Conservation (phyloP, 2,329 filamentous ascomycete species). For the Aspergillus texensis region DNA sequence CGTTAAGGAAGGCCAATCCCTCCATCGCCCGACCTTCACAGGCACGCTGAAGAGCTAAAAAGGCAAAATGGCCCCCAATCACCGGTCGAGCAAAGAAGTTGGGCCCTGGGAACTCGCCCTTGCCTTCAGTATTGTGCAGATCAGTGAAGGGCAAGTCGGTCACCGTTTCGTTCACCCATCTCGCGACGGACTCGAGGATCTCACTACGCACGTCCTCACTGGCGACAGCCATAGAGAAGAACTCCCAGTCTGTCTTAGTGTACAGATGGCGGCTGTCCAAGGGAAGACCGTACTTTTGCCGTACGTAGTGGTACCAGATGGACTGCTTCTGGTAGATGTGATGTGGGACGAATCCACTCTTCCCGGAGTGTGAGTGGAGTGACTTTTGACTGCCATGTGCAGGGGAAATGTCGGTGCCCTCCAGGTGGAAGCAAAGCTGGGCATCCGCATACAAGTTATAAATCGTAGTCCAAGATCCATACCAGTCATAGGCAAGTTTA, state of each 20-base stretch:
- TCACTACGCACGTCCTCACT: constrained; percentile 67
- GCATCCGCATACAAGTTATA: constrained; percentile 85
- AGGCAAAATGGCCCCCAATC: constrained; percentile 83
- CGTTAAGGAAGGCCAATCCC: constrained; percentile 55
- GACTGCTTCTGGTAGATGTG: constrained; percentile 78
- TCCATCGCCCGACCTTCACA: constrained; percentile 70
- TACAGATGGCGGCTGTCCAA: constrained; percentile 82
- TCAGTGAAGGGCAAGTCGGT: constrained; percentile 80
- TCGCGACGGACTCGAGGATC: constrained; percentile 73
- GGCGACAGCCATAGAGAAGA: constrained; percentile 81
- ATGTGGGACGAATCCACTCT: constrained; percentile 68
- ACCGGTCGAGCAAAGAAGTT: constrained; percentile 82
- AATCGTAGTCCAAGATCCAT: constrained; percentile 79
- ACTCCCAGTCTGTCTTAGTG: constrained; percentile 89
- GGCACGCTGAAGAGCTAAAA: constrained; percentile 77
- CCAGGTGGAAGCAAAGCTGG: constrained; percentile 76
- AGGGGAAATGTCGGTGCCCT: constrained; percentile 41
- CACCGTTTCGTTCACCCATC: constrained; percentile 81
- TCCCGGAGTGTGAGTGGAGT: constrained; percentile 28
- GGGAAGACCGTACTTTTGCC: constrained; percentile 80
- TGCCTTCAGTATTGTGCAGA: constrained; percentile 77
- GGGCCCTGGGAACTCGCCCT: constrained; percentile 72
- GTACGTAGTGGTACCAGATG: constrained; percentile 76
- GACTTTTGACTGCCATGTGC: constrained; percentile 27
- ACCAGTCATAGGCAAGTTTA: constrained; percentile 78